Conservation (phyloP, 2,329 filamentous ascomycete species). For the Pleoardoris graminearum region DNA sequence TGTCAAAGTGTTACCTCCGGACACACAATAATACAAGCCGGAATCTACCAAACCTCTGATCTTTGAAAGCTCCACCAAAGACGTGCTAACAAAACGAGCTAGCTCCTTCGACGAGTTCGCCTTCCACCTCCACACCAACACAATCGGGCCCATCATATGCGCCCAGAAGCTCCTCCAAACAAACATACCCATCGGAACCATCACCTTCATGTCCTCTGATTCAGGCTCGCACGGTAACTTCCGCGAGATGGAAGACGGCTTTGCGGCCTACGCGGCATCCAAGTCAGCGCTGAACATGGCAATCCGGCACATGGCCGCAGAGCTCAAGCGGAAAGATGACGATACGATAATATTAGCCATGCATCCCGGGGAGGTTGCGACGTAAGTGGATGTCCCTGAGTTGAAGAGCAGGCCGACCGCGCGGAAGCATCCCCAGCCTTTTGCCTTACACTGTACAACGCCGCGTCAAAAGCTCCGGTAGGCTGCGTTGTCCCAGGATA, state of each 20-base stretch:
- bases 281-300: conserved; percentile 63
- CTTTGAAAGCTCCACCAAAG: too few relatives aligned
- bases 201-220: conserved; percentile 61
- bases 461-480: too few relatives aligned
- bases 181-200: conserved; percentile 52
- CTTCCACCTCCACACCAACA: conserved; percentile 61
- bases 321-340: conserved; percentile 56
- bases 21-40: too few relatives aligned
- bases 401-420: too few relatives aligned
- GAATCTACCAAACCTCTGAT: too few relatives aligned
- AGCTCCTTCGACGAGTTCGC: conserved; percentile 59
- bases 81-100: too few relatives aligned
- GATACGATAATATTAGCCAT: conserved; percentile 57
- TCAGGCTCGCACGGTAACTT: conserved; percentile 58
- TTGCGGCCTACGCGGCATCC: conserved; percentile 60
- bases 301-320: conserved; percentile 59
- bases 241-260: conserved; percentile 60
- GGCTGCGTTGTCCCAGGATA: too few relatives aligned
- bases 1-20: too few relatives aligned
- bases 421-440: too few relatives aligned
- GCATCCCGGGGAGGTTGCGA: conserved; percentile 62
- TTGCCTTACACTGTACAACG: too few relatives aligned
- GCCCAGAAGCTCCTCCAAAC: conserved; percentile 57
- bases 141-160: conserved; percentile 61
- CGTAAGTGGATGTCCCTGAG: conserved; percentile 45